A percentile compares a stretch with the other conserved stretches of the same genome.
Evolutionary conservation across 2,329 filamentous ascomycete species (phyloP).

Genomic region (Penicillium sp.): DNA sequence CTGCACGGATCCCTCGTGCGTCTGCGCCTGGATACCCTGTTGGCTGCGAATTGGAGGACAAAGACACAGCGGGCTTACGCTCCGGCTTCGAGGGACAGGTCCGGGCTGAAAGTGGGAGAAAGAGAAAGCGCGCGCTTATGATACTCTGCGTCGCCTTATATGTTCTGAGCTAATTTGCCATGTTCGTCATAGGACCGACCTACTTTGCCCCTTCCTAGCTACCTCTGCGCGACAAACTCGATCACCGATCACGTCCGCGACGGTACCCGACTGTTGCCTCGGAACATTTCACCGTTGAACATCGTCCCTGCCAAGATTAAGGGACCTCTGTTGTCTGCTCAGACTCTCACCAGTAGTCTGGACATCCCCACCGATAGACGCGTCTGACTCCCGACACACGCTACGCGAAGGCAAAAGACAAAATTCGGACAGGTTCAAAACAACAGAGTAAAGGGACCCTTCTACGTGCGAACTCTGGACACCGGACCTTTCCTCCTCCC

Average conservation of each 20-base stretch:
- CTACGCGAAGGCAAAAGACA: conserved; percentile 1
- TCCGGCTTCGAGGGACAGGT: neutral
- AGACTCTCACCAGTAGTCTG: neutral
- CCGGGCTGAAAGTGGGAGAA: neutral
- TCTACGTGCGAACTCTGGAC: neutral
- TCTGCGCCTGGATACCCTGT: neutral
- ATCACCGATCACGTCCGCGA: conserved; percentile 19
- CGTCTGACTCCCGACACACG: conserved; percentile 3
- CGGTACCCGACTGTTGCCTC: conserved; percentile 15
- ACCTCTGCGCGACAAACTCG: conserved; percentile 8
- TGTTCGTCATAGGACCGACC: conserved; percentile 16
- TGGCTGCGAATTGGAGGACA: neutral
- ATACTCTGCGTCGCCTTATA: neutral
- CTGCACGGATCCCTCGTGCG: conserved; percentile 5
- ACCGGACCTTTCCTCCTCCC: neutral
- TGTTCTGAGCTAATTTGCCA: conserved; percentile 18
- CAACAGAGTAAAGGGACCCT: neutral
- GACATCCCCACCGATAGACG: conserved; percentile 4
- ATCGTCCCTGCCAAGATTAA: neutral
- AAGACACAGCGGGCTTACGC: conserved; percentile 1
- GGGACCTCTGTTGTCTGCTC: conserved; percentile 3
- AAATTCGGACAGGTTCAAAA: conserved; percentile 5
- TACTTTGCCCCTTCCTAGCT: conserved; percentile 3
- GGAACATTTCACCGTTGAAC: neutral
- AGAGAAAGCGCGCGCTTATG: conserved; percentile 5